Percentiles rank a stretch among this genome's conserved stretches.
Conservation (phyloP, 2,329 filamentous ascomycete species). For the Xylaria sp. region DNA sequence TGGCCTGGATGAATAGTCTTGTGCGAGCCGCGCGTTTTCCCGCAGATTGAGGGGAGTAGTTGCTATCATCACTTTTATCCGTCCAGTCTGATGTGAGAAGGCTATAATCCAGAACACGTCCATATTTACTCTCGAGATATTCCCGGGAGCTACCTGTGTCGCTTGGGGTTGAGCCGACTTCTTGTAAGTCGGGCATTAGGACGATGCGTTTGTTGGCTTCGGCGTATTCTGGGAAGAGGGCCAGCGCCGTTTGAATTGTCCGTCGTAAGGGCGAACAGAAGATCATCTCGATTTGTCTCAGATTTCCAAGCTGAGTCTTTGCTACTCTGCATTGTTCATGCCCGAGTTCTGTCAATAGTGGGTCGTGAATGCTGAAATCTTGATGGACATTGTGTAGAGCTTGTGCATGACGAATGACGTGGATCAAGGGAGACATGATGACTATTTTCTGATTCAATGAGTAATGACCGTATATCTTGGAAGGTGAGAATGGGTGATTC, state of each 20-base stretch:
- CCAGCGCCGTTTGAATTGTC: conserved; percentile 27
- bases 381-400: not conserved
- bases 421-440: conserved; percentile 25
- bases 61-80: not conserved
- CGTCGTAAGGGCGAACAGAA: conserved; percentile 25
- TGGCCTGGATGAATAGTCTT: conserved; percentile 6
- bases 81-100: conserved; percentile 8
- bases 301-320: not conserved
- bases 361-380: not conserved
- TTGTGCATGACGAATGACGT: conserved; percentile 26
- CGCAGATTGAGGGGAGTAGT: not conserved
- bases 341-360: conserved; percentile 8
- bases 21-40: not conserved
- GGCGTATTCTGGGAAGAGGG: conserved; percentile 3
- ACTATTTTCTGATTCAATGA: not conserved
- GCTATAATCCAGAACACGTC: conserved; percentile 3
- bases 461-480: not conserved
- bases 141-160: conserved; percentile 1
- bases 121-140: not conserved
- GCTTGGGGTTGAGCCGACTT: not conserved
- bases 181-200: conserved; percentile 17
- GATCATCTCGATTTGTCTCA: conserved; percentile 2
- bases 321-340: conserved; percentile 10
- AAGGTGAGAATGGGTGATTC: not conserved
- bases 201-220: not conserved